These are phyloP conservation scores for Lactuca saligna DNA, from an alignment of 129 eudicot genomes.

Conservation along the genomic window DNA sequence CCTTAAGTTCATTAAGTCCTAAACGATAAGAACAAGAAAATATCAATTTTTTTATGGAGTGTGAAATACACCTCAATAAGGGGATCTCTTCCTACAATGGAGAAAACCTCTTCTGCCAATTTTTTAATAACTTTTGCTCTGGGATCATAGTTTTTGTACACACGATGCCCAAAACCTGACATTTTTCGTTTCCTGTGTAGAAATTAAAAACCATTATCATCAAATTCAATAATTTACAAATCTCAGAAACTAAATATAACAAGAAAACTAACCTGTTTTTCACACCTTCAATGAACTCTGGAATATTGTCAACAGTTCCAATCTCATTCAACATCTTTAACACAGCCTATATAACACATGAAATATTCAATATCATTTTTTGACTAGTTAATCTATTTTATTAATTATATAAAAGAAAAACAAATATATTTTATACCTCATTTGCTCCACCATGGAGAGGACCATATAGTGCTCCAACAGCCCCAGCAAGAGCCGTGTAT, in stretches of 20 bases:
- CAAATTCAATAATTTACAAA: neutral
- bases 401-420: no score
- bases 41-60: neutral
- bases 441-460: conserved; percentile 99
- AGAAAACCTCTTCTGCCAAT: conserved; percentile 92
- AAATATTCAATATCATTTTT: neutral
- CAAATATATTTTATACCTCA: conserved; percentile 51
- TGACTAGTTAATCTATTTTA: no score
- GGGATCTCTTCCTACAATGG: conserved; percentile 98
- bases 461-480: conserved; percentile 98
- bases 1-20: neutral
- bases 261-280: conserved; percentile 65
- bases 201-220: neutral
- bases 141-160: conserved; percentile 95
- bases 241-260: neutral
- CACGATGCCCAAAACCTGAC: conserved; percentile 99
- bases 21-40: conserved; percentile 5
- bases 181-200: conserved; percentile 79
- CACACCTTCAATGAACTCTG: conserved; percentile 97
- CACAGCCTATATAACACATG: conserved; percentile 62
- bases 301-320: conserved; percentile 85
- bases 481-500: conserved; percentile 95
- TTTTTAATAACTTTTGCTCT: conserved; percentile 92
- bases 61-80: conserved; percentile 78
- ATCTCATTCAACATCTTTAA: conserved; percentile 96